Base-by-base conservation (phyloP, 2,329 filamentous ascomycete genomes). In the Colletotrichum sidae region DNA sequence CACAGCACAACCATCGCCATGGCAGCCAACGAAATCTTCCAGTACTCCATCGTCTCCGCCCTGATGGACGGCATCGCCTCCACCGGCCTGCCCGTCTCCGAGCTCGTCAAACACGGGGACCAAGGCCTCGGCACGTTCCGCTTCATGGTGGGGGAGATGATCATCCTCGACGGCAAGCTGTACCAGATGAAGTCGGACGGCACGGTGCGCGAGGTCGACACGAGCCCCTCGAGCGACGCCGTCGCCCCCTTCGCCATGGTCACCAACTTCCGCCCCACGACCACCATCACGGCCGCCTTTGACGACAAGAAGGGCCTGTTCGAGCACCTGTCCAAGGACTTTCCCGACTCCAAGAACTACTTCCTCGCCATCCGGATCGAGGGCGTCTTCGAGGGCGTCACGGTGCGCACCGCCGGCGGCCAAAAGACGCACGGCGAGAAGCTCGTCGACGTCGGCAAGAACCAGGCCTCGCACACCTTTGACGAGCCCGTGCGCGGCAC, bases 141-240 rank as follows among this genome's bases (percentile, higher is more conserved):
- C 15, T 52, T 72, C 70, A 76, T 78, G 72, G 66, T 59, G 15
- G 76, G 76, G 68, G 76, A 78, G 68, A 75, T 78, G 73, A 75
- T 78, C 51, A 60, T 78, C 11, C 63, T 77, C 17, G 72, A 77
- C 58, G 74, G 75, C 25, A 50, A 69, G 2, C 65, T 74, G 35
- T 77, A 74, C 65, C 75, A 77, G 58, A 78, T 78, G 75, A 76
- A 76, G 53, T 70, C 71, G 5, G 76, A 78, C 62, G 75, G 75
- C 3, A 70, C 72, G 25, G 70, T 76, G 8, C 59, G 64, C 1
- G 58, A 68, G 41, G 61, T 77, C 60, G 65, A 70, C 45, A 51
- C 70, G 35, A 64, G 71, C 12, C 57, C 67, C 8, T 47, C 47
- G 39, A 53, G 39, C 11, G 60, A 67, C 2, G 71, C 68, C 50